These are phyloP conservation scores for Zoysia matrella DNA, from an alignment of 202 grass and related monocot genomes.

Conservation along the genomic window DNA sequence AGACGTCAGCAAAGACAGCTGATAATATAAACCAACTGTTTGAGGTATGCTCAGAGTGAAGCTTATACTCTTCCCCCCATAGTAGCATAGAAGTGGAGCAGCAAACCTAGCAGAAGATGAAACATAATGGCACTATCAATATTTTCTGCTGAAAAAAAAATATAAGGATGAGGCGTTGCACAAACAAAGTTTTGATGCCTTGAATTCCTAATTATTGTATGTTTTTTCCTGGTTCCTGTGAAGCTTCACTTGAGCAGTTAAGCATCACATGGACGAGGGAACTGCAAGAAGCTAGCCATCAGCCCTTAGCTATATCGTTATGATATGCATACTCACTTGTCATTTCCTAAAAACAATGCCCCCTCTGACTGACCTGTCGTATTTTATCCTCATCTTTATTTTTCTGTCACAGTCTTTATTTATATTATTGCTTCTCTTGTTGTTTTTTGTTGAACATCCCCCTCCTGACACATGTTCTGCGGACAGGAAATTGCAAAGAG, in stretches of 20 bases:
- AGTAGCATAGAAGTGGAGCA: not conserved
- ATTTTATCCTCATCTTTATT: not conserved
- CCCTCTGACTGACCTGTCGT: not conserved
- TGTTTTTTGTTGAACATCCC: not conserved
- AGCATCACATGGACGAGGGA: not conserved
- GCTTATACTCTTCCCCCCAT: not conserved
- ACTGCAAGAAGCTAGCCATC: conserved; percentile 1
- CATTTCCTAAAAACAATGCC: not conserved
- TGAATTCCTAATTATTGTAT: not conserved
- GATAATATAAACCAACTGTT: conserved; percentile 96
- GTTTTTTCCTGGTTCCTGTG: too few species aligned
- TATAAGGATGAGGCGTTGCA: too few species aligned
- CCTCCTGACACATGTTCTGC: not conserved
- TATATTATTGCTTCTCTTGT: not conserved
- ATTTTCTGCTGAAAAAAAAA: not conserved
- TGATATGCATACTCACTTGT: conserved; percentile 7
- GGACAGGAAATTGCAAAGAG: conserved; percentile 61
- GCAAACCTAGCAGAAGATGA: conserved; percentile 8
- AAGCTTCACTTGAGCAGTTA: not conserved
- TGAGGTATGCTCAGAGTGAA: conserved; percentile 67
- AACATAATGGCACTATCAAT: not conserved
- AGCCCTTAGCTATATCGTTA: not conserved
- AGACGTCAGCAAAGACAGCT: conserved; percentile 96
- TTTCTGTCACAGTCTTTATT: not conserved
- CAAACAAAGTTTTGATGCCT: not conserved